phyloP scores from a whole-genome alignment of 2,329 filamentous ascomycete species.

The Colletotrichum plurivorum region DNA sequence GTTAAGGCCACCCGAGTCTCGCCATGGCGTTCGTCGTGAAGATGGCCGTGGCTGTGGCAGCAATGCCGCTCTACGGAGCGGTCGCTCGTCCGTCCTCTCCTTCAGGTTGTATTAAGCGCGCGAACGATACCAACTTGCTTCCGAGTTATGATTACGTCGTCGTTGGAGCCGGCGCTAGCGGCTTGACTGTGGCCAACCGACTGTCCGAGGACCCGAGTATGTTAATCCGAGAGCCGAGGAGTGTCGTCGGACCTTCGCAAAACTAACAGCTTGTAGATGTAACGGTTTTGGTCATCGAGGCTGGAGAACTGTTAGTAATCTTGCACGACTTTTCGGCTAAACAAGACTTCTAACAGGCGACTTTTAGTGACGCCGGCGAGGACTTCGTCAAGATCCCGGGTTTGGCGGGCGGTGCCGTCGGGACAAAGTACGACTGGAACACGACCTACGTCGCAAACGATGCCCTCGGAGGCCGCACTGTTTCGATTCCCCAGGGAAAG shows the following conservation, averaged over 20 bases:
- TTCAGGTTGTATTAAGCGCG: constrained; percentile 12
- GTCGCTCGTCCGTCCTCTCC: constrained; percentile 31
- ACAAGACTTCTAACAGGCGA: background rate
- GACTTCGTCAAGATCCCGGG: constrained; percentile 46
- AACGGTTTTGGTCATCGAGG: constrained; percentile 49
- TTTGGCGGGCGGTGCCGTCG: constrained; percentile 44
- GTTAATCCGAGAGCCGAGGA: background rate
- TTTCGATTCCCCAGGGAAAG: constrained; percentile 29
- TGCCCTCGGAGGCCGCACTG: constrained; percentile 26
- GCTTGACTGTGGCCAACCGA: constrained; percentile 53
- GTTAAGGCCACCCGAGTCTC: background rate
- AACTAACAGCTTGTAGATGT: constrained; percentile 38
- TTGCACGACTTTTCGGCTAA: background rate
- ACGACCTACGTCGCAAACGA: constrained; percentile 38
- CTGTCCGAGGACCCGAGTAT: constrained; percentile 51
- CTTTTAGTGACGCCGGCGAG: constrained; percentile 39
- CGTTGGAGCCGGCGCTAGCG: constrained; percentile 52
- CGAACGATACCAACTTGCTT: constrained; percentile 17
- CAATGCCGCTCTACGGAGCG: constrained; percentile 31
- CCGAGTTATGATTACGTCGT: constrained; percentile 50
- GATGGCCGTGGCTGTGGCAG: constrained; percentile 34
- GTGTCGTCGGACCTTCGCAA: background rate
- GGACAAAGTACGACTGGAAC: constrained; percentile 49
- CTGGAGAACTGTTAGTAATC: constrained; percentile 37
- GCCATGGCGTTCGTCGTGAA: constrained; percentile 28